A percentile compares a stretch with the other conserved stretches of the same genome.
Evolutionary conservation across 1,139 yeast genomes (phyloP).

Genomic region (Kluyveromyces sp.): DNA sequence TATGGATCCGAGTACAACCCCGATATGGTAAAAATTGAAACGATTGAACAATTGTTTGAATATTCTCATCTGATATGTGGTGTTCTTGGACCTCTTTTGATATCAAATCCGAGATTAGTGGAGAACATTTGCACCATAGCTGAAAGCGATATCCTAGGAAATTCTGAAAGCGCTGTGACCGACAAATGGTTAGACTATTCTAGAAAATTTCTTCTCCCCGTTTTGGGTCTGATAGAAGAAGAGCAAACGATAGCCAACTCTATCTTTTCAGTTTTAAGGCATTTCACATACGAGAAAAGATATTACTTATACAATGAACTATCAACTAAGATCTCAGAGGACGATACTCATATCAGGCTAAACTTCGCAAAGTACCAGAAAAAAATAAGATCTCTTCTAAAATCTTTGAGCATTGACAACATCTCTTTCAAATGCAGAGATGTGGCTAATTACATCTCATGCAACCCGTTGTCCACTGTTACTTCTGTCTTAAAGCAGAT

Average conservation of each 20-base stretch:
- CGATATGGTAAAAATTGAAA: conserved; percentile 36
- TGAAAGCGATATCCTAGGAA: conserved; percentile 32
- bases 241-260: conserved; percentile 60
- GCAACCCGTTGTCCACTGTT: conserved; percentile 79
- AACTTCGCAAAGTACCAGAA: conserved; percentile 70
- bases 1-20: conserved; percentile 50
- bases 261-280: conserved; percentile 48
- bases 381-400: conserved; percentile 71
- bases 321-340: conserved; percentile 47
- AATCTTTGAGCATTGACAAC: conserved; percentile 82
- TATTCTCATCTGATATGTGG: conserved; percentile 45
- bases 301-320: conserved; percentile 83
- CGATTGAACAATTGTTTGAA: conserved; percentile 41
- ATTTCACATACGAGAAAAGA: conserved; percentile 56
- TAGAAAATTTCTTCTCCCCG: conserved; percentile 63
- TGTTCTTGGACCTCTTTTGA: conserved; percentile 53
- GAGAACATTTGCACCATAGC: conserved; percentile 59
- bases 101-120: conserved; percentile 41
- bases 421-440: conserved; percentile 70
- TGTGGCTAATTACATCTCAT: conserved; percentile 66
- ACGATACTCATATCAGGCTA: conserved; percentile 50
- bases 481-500: conserved; percentile 59
- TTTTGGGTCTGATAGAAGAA: conserved; percentile 51
- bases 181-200: conserved; percentile 55
- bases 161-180: conserved; percentile 21